A percentile compares a stretch with the other conserved stretches of the same genome.
phyloP scores from a whole-genome alignment of 805 yeast species.

The Tetrapisispora fleetii region DNA sequence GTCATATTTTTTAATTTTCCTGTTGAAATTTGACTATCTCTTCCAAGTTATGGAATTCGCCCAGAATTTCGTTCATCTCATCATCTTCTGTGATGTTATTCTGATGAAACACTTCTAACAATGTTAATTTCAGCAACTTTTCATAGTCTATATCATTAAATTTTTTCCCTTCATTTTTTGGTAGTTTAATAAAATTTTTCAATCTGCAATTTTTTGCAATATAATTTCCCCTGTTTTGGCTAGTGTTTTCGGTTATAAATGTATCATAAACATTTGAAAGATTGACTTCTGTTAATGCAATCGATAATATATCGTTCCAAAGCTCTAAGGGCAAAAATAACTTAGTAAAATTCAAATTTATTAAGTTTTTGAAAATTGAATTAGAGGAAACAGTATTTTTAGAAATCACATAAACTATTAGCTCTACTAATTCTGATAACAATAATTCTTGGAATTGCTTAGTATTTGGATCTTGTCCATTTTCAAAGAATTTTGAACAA shows the following conservation, averaged over 20 bases:
- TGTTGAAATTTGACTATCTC: not conserved
- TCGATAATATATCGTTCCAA: not conserved
- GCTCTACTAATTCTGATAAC: not conserved
- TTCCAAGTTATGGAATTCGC: not conserved
- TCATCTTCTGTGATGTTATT: not conserved
- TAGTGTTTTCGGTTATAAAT: not conserved
- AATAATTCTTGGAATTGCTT: not conserved
- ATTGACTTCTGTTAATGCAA: not conserved
- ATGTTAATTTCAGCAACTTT: not conserved
- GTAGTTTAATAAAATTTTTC: not conserved
- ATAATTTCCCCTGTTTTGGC: not conserved
- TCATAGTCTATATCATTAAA: conserved; percentile 1
- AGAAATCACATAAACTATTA: not conserved
- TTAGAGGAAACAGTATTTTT: not conserved
- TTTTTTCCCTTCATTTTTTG: not conserved
- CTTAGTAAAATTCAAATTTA: not conserved
- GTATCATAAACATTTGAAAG: not conserved
- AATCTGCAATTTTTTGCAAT: not conserved
- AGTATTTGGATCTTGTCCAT: not conserved
- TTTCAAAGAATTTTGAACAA: not conserved
- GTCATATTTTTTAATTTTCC: not conserved
- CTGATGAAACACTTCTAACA: not conserved
- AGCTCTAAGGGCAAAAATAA: not conserved
- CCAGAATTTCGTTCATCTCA: not conserved
- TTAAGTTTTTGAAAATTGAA: not conserved